Percentiles rank a stretch among this genome's conserved stretches.
phyloP scores from a whole-genome alignment of 805 yeast species.

The Wickerhamomyces tratensis region DNA sequence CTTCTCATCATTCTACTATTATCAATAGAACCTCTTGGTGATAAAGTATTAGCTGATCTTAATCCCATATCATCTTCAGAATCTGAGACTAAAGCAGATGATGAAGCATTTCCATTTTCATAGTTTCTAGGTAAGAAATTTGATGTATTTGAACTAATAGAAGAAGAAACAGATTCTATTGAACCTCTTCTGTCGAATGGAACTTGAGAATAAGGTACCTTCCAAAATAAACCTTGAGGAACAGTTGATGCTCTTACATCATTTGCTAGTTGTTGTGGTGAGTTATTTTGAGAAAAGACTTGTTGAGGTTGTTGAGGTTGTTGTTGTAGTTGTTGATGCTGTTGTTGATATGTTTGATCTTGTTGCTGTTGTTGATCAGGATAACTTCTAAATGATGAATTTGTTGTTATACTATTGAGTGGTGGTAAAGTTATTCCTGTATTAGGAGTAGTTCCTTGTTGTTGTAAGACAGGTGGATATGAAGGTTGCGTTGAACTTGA shows the following conservation, averaged over 20 bases:
- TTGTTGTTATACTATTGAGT: too few species aligned
- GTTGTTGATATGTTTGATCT: background rate
- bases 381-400: too few species aligned
- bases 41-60: conserved; percentile 4
- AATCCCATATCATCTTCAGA: conserved; percentile 15
- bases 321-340: conserved; percentile 4
- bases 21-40: conserved; percentile 15
- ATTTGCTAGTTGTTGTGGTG: conserved; percentile 1
- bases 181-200: conserved; percentile 19
- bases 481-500: conserved; percentile 1
- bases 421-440: too few species aligned
- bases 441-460: background rate
- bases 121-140: too few species aligned
- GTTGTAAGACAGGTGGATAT: conserved; percentile 1
- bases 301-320: conserved; percentile 3
- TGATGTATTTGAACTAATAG: conserved; percentile 4
- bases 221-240: conserved; percentile 18
- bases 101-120: too few species aligned
- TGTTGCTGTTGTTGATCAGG: too few species aligned
- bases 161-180: conserved; percentile 14
- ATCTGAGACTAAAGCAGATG: conserved; percentile 6
- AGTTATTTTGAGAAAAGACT: background rate
- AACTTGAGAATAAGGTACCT: conserved; percentile 18
- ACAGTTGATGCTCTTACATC: conserved; percentile 2
- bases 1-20: background rate